Evolutionary conservation across 1,284 basidiomycete species (phyloP), one percentile per base, ranked within the genome.

Genomic region (Apiotrichum siamense): DNA sequence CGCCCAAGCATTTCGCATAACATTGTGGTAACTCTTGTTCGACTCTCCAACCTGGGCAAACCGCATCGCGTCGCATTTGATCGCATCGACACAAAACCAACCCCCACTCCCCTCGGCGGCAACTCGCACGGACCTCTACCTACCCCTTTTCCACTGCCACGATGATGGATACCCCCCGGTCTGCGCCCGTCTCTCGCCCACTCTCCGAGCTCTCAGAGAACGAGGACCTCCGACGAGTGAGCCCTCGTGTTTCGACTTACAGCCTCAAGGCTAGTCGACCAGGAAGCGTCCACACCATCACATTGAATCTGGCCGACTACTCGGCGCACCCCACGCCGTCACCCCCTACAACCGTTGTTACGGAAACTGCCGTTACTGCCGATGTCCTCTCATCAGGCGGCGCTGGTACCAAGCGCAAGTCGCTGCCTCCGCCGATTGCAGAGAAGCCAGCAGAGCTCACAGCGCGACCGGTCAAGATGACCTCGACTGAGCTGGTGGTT

Each of bases 251-350:
- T 11, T 55, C 57, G 13, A 55, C 45, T 38, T 58, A 58, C 42
- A 54, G 49, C 41, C 43, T 59, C 44, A 57, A 59, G 47, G 50
- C 41, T 21, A 21, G 41, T 27, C 56, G 64, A 10, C 64, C 66
- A n/a, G 43, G 47, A 4, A 66, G 64, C 49, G 47, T 67, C 24
- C 64, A 67, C 44, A 69, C 67, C 24, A 67, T 72, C 50, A 66
- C 70, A 7, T 54, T 72, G 40, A 72, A 72, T 48, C 59, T 72
- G 27, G 61, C 60, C 15, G 66, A 69, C 25, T 72, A 70, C 57
- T 31, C 33, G 35, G 32, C 36, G 4, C n/a, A n/a, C n/a, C n/a
- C n/a, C n/a, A n/a, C n/a, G n/a, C n/a, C n/a, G n/a, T 25, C 49
- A 25, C 36, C 38, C 13, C 23, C 38, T n/a, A 3, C 20, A 11